phyloP scores from a whole-genome alignment of 306 rosid species.

The Trifolium pratense region DNA sequence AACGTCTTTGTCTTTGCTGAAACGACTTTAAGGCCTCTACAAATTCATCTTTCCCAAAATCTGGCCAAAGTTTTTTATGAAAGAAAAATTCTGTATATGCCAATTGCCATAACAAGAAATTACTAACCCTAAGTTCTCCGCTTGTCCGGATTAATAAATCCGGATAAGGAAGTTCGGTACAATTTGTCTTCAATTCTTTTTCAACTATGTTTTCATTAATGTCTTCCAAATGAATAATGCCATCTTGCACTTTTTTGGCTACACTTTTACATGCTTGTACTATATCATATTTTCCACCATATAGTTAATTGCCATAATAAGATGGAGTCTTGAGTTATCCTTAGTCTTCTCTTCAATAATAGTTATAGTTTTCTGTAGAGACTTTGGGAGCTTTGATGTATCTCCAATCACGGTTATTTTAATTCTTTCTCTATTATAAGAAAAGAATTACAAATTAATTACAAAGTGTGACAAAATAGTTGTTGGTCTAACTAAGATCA shows the following conservation, averaged over 20 bases:
- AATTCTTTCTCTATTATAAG: constrained; percentile 57
- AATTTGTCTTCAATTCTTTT: constrained; percentile 74
- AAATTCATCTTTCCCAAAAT: constrained; percentile 68
- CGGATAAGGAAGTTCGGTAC: constrained; percentile 69
- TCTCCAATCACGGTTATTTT: constrained; percentile 76
- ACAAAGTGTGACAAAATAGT: too few species aligned
- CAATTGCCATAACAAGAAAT: constrained; percentile 81
- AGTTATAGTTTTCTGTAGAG: constrained; percentile 46
- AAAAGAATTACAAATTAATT: too few species aligned
- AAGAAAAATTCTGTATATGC: constrained; percentile 81
- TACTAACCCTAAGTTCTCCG: constrained; percentile 82
- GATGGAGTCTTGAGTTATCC: constrained; percentile 51
- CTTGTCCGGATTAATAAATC: constrained; percentile 79
- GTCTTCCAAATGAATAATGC: constrained; percentile 9
- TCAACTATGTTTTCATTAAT: constrained; percentile 62
- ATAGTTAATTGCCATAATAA: constrained; percentile 72
- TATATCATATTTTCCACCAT: constrained; percentile 79
- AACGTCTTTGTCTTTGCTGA: constrained; percentile 74
- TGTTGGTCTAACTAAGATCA: too few species aligned
- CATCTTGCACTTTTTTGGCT: constrained; percentile 62
- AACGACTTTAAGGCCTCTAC: constrained; percentile 65
- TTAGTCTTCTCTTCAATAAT: constrained; percentile 59
- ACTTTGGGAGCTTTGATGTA: constrained; percentile 54
- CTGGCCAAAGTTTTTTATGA: constrained; percentile 66
- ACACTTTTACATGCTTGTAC: constrained; percentile 74